phyloP scores from a whole-genome alignment of 129 eudicot species.

The Chrysanthemum makinoi region DNA sequence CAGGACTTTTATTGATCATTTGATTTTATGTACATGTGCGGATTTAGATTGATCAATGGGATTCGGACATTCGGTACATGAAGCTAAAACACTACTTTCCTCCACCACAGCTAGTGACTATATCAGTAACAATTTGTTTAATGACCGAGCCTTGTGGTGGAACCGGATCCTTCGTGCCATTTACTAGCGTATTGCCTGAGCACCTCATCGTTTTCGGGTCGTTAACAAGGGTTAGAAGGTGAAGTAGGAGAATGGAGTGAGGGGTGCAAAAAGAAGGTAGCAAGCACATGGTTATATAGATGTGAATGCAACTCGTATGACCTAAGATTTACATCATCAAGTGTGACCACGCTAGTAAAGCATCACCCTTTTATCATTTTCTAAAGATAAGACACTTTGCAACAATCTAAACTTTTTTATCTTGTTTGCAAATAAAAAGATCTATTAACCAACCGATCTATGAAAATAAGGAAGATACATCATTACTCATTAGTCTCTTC shows the following conservation, averaged over 20 bases:
- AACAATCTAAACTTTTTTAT: too few relatives aligned
- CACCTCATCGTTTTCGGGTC: constrained; percentile 4
- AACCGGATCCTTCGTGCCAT: constrained; percentile 16
- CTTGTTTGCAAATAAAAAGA: too few relatives aligned
- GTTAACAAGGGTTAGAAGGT: not conserved
- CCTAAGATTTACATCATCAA: not conserved
- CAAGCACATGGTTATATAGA: constrained; percentile 22
- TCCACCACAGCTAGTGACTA: constrained; percentile 16
- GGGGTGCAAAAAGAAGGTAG: not conserved
- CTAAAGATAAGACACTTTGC: too few relatives aligned
- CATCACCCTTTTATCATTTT: too few relatives aligned
- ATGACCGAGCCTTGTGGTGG: constrained; percentile 30
- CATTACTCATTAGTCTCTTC: too few relatives aligned
- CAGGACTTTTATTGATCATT: not conserved
- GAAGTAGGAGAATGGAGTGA: constrained; percentile 13
- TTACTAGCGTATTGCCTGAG: not conserved
- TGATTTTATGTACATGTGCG: constrained; percentile 1
- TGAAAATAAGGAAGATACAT: too few relatives aligned
- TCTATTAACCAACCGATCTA: too few relatives aligned
- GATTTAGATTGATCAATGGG: not conserved
- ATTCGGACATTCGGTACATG: not conserved
- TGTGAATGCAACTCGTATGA: too few relatives aligned
- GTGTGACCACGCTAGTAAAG: not conserved
- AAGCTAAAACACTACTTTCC: not conserved
- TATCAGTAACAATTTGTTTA: constrained; percentile 21